Conservation (phyloP, 441 rosid species). For the Raphanus hybrid region DNA sequence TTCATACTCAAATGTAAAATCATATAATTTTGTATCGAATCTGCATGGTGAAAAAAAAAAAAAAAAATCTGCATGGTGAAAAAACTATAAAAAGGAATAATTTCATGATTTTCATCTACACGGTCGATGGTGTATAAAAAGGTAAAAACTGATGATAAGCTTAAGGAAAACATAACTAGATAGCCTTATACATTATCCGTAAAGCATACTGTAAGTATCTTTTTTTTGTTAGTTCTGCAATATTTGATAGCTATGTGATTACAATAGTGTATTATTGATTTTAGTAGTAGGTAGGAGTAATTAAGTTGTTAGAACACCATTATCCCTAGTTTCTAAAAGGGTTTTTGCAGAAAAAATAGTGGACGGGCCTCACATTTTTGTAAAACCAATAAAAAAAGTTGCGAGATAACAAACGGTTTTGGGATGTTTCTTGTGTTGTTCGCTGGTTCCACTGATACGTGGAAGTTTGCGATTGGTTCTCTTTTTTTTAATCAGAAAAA, state of each 20-base stretch:
- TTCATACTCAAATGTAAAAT: neutral
- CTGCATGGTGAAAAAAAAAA: slow-evolving; percentile 2
- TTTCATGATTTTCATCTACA: slow-evolving; percentile 1
- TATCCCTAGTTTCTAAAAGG: too few relatives aligned
- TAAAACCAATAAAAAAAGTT: too few relatives aligned
- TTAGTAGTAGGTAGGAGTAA: neutral
- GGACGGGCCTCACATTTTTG: too few relatives aligned
- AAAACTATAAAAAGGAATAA: neutral
- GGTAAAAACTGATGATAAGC: too few relatives aligned
- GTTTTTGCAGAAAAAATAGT: too few relatives aligned
- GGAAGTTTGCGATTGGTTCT: too few relatives aligned
- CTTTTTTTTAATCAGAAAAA: too few relatives aligned
- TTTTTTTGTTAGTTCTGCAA: slow-evolving; percentile 5
- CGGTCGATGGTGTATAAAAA: neutral
- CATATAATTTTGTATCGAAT: neutral
- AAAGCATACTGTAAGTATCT: slow-evolving; percentile 2
- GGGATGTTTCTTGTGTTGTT: too few relatives aligned
- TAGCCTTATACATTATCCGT: neutral
- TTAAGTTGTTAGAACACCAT: slow-evolving; percentile 7
- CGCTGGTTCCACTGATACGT: too few relatives aligned
- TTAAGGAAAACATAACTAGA: neutral
- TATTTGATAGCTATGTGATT: neutral
- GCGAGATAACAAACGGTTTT: too few relatives aligned
- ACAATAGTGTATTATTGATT: slow-evolving; percentile 1
- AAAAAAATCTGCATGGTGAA: slow-evolving; percentile 4